These are phyloP conservation scores for Eimeria maxima DNA, from an alignment of 169 alveolate species.

Conservation along the genomic window DNA sequence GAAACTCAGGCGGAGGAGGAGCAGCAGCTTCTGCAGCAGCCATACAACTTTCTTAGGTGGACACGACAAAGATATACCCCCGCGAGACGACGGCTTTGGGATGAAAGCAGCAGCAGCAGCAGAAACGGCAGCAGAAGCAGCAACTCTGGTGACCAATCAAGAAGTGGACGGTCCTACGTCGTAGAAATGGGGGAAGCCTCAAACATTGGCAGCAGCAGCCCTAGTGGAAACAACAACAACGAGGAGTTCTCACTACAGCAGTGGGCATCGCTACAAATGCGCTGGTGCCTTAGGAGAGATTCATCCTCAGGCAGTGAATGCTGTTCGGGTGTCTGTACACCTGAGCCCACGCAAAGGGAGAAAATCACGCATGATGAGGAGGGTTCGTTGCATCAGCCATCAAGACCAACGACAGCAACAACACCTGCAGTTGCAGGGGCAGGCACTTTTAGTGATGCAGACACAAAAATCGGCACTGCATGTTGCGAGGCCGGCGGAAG, in stretches of 20 bases:
- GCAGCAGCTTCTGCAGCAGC: conserved; percentile 28
- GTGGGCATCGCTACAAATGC: conserved; percentile 2
- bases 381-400: neutral
- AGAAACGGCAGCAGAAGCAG: conserved; percentile 28
- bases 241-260: neutral
- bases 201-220: conserved; percentile 19
- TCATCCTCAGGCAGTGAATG: neutral
- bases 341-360: neutral
- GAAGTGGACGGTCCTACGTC: neutral
- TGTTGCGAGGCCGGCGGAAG: neutral
- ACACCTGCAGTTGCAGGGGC: conserved; percentile 7
- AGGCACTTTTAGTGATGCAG: neutral
- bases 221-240: neutral
- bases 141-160: neutral
- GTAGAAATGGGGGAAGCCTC: neutral
- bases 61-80: neutral
- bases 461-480: neutral
- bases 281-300: conserved; percentile 41
- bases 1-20: neutral
- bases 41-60: neutral
- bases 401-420: neutral
- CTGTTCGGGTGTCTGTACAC: neutral
- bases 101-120: conserved; percentile 45
- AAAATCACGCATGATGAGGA: neutral
- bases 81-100: neutral